These are phyloP conservation scores for Dothistroma septosporum DNA, from an alignment of 2,329 filamentous ascomycete species.

Conservation along the genomic window DNA sequence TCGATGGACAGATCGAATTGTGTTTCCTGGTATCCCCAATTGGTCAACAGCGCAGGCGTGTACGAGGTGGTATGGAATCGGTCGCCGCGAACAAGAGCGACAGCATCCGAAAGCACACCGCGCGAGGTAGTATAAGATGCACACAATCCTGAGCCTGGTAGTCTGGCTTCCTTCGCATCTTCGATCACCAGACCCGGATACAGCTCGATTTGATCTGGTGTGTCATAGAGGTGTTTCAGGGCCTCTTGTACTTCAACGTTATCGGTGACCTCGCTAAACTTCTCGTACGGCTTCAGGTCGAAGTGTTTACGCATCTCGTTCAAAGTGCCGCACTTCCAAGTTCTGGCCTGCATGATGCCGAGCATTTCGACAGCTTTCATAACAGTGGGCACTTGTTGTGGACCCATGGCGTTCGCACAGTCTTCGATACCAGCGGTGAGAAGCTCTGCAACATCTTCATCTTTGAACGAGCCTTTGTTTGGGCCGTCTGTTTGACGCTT, in stretches of 20 bases:
- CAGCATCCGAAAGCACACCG: constrained; percentile 57
- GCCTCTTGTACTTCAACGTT: constrained; percentile 54
- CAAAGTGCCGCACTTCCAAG: constrained; percentile 58
- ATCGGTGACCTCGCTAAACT: constrained; percentile 57
- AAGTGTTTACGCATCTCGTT: constrained; percentile 65
- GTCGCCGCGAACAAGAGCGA: constrained; percentile 56
- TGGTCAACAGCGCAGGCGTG: constrained; percentile 36
- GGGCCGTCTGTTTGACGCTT: constrained; percentile 30
- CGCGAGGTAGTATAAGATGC: constrained; percentile 53
- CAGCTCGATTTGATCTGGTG: constrained; percentile 64
- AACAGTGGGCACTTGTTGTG: constrained; percentile 55
- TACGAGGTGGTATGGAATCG: constrained; percentile 53
- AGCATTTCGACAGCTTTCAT: constrained; percentile 60
- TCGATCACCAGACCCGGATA: constrained; percentile 66
- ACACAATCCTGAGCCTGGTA: constrained; percentile 52
- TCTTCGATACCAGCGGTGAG: constrained; percentile 59
- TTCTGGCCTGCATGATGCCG: constrained; percentile 58
- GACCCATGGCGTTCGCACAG: constrained; percentile 57
- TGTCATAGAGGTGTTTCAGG: constrained; percentile 57
- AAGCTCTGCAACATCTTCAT: constrained; percentile 55
- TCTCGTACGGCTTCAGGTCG: constrained; percentile 53
- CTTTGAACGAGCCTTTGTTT: constrained; percentile 51
- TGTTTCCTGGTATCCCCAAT: constrained; percentile 48
- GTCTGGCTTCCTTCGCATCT: constrained; percentile 50
- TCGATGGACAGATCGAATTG: constrained; percentile 43